Evolutionary conservation across 768 basidiomycete genomes (phyloP).

Genomic region (Lentinula sp.): DNA sequence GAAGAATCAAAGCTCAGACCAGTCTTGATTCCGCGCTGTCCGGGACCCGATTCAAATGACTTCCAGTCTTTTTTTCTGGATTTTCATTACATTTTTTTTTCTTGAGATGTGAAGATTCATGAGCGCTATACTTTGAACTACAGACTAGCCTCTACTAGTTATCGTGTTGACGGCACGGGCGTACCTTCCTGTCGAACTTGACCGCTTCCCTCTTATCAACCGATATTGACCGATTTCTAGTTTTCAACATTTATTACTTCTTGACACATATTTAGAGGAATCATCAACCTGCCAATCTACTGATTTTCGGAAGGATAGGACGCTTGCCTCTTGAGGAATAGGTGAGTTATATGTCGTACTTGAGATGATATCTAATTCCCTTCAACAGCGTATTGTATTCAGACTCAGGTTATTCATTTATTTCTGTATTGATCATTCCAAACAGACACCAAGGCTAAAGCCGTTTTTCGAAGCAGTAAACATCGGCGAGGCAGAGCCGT

Average conservation of each 20-base stretch:
- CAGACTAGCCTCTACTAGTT: too few relatives aligned
- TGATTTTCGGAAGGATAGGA: neutral
- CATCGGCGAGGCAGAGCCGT: neutral
- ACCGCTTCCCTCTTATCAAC: too few relatives aligned
- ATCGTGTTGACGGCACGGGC: too few relatives aligned
- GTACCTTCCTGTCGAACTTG: neutral
- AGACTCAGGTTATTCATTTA: neutral
- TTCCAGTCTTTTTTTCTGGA: neutral
- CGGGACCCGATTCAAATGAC: neutral
- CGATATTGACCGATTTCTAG: too few relatives aligned
- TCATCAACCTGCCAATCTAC: neutral
- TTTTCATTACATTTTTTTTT: neutral
- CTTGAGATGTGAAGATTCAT: neutral
- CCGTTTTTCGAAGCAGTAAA: neutral
- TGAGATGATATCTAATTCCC: neutral
- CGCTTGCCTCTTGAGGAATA: conserved; percentile 2
- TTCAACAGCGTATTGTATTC: neutral
- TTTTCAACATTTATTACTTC: neutral
- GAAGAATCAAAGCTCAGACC: neutral
- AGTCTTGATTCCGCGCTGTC: neutral
- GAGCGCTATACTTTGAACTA: neutral
- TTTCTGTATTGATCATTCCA: neutral
- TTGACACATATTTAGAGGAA: neutral
- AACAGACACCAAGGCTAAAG: neutral
- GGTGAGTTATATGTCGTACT: neutral